Evolutionary conservation across 768 basidiomycete species (phyloP), one percentile per base, ranked within the genome.

Genomic region (Scleroderma bovista): DNA sequence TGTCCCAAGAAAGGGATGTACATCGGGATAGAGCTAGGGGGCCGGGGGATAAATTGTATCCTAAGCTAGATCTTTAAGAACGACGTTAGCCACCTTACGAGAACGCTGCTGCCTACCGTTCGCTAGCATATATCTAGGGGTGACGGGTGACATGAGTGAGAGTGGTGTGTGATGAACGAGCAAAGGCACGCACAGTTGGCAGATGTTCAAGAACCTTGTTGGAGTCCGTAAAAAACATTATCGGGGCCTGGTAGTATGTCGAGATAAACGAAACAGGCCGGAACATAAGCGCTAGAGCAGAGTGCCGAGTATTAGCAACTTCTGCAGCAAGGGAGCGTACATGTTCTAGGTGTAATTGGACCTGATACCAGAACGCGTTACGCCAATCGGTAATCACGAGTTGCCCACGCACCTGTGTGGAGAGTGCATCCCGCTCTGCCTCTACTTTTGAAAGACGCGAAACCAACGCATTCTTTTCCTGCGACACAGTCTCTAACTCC

Each of bases 21-120:
- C 19, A 68, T 51, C 16, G 68, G 65, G 48, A 69, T 54, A 33
- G 57, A 62, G 37, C 31, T 44, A 12, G 68, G 68, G 10, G 65
- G 68, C 11, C 59, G 55, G 11, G 59, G 56, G 31, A 65, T 10
- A 43, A 43, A 43, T 6, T 43, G 41, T 22, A 43, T 23, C 13
- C 41, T 43, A 7, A 43, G 24, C 40, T 19, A 6, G 7, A 22
- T 24, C 13, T 15, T 29, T 26, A 43, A 22, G 41, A 12, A 29
- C 26, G 9, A 4, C 26, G 26, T 29, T 29, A 29, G 26, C 26
- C 26, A 29, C 26, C 26, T 5, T 9, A 29, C 26, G 26, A 29
- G 26, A 29, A 9, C 26, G 26, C 26, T 29, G 26, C 26, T 29
- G 5, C 41, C 6, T 43, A 43, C 41, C 41, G 41, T 2, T 43